Conservation (phyloP, 805 yeast species). For the Saturnispora sanitii region DNA sequence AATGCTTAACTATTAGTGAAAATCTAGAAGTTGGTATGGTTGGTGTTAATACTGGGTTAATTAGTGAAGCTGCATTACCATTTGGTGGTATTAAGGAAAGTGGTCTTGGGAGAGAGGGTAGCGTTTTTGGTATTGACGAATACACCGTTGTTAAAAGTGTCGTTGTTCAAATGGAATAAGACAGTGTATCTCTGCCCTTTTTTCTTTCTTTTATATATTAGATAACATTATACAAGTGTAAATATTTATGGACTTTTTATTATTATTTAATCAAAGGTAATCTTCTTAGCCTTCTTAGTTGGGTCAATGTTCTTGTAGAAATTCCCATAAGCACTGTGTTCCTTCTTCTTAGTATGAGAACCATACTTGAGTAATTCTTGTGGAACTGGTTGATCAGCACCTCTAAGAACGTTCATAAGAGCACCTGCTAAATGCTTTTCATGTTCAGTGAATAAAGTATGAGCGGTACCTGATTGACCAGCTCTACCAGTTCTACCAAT, state of each 20-base stretch:
- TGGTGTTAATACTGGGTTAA: constrained; percentile 67
- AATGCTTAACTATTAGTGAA: constrained; percentile 55
- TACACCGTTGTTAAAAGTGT: constrained; percentile 55
- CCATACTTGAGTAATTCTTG: constrained; percentile 92
- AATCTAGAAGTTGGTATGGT: constrained; percentile 71
- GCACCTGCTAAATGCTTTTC: constrained; percentile 96
- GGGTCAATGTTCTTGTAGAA: constrained; percentile 89
- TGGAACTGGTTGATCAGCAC: constrained; percentile 93
- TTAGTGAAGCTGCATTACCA: constrained; percentile 60
- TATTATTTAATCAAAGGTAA: constrained; percentile 54
- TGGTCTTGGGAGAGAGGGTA: constrained; percentile 76
- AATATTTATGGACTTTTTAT: neutral
- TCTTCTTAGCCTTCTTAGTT: constrained; percentile 77
- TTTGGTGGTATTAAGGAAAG: constrained; percentile 74
- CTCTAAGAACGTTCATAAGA: constrained; percentile 79
- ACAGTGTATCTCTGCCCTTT: neutral
- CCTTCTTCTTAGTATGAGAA: constrained; percentile 95
- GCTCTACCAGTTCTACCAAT: constrained; percentile 98
- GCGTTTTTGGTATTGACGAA: constrained; percentile 62
- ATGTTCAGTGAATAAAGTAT: constrained; percentile 91
- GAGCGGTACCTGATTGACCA: constrained; percentile 86
- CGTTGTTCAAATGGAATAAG: constrained; percentile 30
- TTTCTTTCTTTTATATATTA: neutral
- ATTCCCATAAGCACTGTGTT: constrained; percentile 97
- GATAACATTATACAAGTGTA: constrained; percentile 1